Percentiles rank a stretch among this genome's conserved stretches.
phyloP scores from a whole-genome alignment of 1,284 basidiomycete genomes.

The Austroboletus niveus region DNA sequence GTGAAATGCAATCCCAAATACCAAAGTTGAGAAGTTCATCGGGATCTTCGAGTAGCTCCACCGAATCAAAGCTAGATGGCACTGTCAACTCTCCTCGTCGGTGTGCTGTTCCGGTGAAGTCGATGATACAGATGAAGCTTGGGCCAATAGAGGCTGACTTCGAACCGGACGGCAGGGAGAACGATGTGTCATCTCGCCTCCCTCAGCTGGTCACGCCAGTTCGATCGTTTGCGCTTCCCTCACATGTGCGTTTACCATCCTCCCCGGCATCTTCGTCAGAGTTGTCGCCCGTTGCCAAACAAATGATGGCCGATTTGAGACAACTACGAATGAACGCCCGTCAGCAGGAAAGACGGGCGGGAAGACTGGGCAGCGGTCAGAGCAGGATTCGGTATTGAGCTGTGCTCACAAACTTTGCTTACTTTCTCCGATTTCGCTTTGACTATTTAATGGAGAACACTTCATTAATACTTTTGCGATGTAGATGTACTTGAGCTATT shows the following conservation, averaged over 20 bases:
- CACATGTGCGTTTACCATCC: conserved; percentile 35
- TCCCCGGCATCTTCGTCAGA: conserved; percentile 74
- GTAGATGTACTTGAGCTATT: conserved; percentile 14
- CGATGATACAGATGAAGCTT: conserved; percentile 3
- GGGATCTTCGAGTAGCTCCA: conserved; percentile 25
- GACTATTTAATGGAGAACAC: conserved; percentile 6
- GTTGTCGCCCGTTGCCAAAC: conserved; percentile 60
- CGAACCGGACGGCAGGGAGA: conserved; percentile 21
- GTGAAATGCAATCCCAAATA: conserved; percentile 26
- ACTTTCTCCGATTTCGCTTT: conserved; percentile 10
- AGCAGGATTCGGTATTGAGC: conserved; percentile 30
- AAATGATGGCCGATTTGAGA: conserved; percentile 65
- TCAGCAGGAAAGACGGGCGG: conserved; percentile 31
- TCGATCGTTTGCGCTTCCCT: conserved; percentile 33
- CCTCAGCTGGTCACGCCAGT: conserved; percentile 31
- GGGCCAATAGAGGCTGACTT: neutral
- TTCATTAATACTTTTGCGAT: neutral
- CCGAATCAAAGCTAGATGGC: conserved; percentile 10
- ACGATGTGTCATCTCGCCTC: conserved; percentile 27
- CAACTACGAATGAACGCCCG: conserved; percentile 52
- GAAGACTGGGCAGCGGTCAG: conserved; percentile 31
- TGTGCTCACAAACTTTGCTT: conserved; percentile 1
- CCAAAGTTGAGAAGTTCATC: conserved; percentile 29
- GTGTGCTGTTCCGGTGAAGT: conserved; percentile 8
- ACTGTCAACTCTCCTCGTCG: conserved; percentile 1